Evolutionary conservation across 495 filamentous ascomycete species (phyloP).

Genomic region (Mytilinidion resinicola): DNA sequence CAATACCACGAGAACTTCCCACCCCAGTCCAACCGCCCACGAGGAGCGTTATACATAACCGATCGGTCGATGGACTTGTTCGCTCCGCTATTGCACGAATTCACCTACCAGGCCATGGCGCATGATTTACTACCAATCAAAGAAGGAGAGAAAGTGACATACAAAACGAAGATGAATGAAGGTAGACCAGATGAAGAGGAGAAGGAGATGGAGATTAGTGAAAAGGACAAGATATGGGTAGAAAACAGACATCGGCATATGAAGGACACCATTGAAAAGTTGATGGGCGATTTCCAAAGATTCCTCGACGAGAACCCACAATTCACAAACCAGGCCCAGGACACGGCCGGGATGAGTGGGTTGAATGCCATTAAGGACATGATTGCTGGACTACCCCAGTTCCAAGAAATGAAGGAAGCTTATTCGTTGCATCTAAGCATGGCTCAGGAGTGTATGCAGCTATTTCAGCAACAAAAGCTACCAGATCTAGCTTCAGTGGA

Average conservation of each 20-base stretch:
- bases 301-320: constrained; percentile 92
- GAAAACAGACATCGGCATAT: constrained; percentile 91
- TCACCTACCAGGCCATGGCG: constrained; percentile 97
- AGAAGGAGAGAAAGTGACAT: constrained; percentile 81
- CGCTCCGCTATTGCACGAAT: constrained; percentile 85
- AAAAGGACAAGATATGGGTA: constrained; percentile 89
- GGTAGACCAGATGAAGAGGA: constrained; percentile 58
- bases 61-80: constrained; percentile 89
- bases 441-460: constrained; percentile 96
- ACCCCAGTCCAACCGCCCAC: constrained; percentile 68
- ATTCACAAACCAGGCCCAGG: constrained; percentile 66
- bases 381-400: constrained; percentile 89
- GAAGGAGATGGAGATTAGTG: constrained; percentile 84
- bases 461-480: constrained; percentile 77
- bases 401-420: constrained; percentile 87
- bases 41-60: constrained; percentile 76
- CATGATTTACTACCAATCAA: constrained; percentile 84
- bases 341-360: constrained; percentile 63
- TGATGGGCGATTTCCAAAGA: constrained; percentile 85
- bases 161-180: constrained; percentile 70
- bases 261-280: constrained; percentile 92
- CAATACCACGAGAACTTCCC: constrained; percentile 79
- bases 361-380: constrained; percentile 94
- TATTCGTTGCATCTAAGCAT: constrained; percentile 93
- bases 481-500: constrained; percentile 81